These are phyloP conservation scores for Orbilia blumenaviensis DNA, from an alignment of 2,329 filamentous ascomycete genomes.

Conservation along the genomic window DNA sequence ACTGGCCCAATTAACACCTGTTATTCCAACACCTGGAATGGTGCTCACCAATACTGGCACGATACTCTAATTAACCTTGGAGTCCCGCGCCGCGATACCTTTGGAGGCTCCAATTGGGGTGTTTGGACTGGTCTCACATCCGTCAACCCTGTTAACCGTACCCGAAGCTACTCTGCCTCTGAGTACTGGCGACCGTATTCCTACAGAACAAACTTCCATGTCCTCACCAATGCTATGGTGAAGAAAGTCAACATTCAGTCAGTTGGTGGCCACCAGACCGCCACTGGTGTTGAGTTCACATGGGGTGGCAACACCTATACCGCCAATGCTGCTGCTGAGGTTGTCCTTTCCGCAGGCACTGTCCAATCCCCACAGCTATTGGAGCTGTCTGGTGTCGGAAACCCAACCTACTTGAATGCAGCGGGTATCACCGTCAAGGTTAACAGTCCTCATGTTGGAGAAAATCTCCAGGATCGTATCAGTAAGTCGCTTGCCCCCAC, in stretches of 20 bases:
- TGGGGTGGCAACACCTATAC: slow-evolving; percentile 58
- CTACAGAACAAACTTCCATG: slow-evolving; percentile 63
- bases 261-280: slow-evolving; percentile 57
- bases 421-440: slow-evolving; percentile 63
- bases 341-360: slow-evolving; percentile 70
- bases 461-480: slow-evolving; percentile 64
- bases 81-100: slow-evolving; percentile 60
- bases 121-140: slow-evolving; percentile 61
- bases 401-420: slow-evolving; percentile 61
- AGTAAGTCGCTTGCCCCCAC: slow-evolving; percentile 58
- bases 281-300: slow-evolving; percentile 63
- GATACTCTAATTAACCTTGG: slow-evolving; percentile 61
- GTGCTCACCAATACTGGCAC: slow-evolving; percentile 65
- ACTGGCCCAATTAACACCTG: slow-evolving; percentile 42
- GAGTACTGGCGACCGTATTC: slow-evolving; percentile 62
- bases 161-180: slow-evolving; percentile 62
- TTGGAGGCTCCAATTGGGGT: slow-evolving; percentile 62
- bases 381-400: slow-evolving; percentile 71
- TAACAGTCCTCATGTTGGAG: slow-evolving; percentile 63
- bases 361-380: slow-evolving; percentile 69
- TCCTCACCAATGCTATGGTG: slow-evolving; percentile 65
- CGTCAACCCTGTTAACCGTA: slow-evolving; percentile 59
- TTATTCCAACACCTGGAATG: slow-evolving; percentile 60
- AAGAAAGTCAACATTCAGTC: slow-evolving; percentile 63
- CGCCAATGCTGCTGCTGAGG: slow-evolving; percentile 62